A percentile compares a stretch with the other conserved stretches of the same genome.
phyloP scores from a whole-genome alignment of 148 eudicot species.

The Euryodendron excelsum region DNA sequence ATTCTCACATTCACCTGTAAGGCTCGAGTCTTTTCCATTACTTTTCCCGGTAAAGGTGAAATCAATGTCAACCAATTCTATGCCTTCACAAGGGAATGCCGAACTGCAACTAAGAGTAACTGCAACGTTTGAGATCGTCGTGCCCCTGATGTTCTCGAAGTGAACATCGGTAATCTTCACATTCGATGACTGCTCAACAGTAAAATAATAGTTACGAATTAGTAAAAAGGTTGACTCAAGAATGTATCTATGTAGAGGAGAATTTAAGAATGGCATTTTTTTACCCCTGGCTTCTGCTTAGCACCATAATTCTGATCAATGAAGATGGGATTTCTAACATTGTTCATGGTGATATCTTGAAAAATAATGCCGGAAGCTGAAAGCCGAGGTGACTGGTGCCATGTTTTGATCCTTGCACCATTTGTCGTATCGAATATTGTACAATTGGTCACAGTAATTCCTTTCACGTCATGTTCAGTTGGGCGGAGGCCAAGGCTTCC shows the following conservation, averaged over 20 bases:
- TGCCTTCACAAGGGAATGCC: constrained; percentile 52
- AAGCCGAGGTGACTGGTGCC: constrained; percentile 18
- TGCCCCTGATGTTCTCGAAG: constrained; percentile 66
- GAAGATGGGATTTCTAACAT: constrained; percentile 47
- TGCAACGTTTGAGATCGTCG: constrained; percentile 18
- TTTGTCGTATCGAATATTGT: constrained; percentile 39
- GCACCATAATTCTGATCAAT: constrained; percentile 51
- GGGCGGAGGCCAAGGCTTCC: constrained; percentile 49
- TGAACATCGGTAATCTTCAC: constrained; percentile 49
- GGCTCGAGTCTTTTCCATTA: background rate
- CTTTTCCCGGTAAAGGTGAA: constrained; percentile 10
- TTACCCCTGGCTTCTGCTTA: constrained; percentile 29
- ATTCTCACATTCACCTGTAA: constrained; percentile 32
- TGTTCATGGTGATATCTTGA: constrained; percentile 38
- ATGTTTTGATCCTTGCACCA: constrained; percentile 66
- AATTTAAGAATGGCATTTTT: too few species aligned
- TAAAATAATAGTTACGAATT: too few species aligned
- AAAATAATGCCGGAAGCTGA: constrained; percentile 32
- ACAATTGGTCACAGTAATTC: constrained; percentile 40
- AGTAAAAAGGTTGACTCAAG: background rate
- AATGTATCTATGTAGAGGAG: background rate
- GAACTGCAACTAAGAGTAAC: constrained; percentile 47
- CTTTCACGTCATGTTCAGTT: constrained; percentile 28
- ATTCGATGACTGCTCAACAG: constrained; percentile 23
- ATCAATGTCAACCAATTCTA: constrained; percentile 44